These are phyloP conservation scores for Phytophthora tentaculata DNA, from an alignment of 352 stramenopile genomes.

Conservation along the genomic window DNA sequence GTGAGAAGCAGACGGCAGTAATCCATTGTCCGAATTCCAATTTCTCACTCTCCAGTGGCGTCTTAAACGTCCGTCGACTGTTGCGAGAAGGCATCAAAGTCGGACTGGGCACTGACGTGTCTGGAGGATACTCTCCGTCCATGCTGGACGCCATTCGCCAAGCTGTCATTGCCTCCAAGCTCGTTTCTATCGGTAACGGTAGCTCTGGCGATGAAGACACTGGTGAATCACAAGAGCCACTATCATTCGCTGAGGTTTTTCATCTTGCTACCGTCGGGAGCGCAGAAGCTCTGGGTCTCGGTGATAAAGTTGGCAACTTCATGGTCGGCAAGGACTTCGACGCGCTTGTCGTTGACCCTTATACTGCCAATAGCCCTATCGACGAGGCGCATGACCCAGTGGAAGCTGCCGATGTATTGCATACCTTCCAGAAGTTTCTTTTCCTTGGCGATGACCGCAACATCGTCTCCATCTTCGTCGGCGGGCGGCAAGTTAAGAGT, in stretches of 20 bases:
- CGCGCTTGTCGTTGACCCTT: slow-evolving; percentile 83
- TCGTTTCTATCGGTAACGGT: slow-evolving; percentile 71
- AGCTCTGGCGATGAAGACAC: slow-evolving; percentile 50
- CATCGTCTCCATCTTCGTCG: slow-evolving; percentile 84
- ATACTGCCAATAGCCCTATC: slow-evolving; percentile 66
- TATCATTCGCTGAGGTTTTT: slow-evolving; percentile 77
- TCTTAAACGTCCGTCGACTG: slow-evolving; percentile 81
- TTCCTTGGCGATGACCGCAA: slow-evolving; percentile 36
- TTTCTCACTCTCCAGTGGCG: slow-evolving; percentile 92
- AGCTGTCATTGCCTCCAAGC: slow-evolving; percentile 90
- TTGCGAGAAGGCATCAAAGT: slow-evolving; percentile 88
- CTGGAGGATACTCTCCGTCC: slow-evolving; percentile 93
- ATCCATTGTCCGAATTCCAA: slow-evolving; percentile 96
- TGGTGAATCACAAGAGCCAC: slow-evolving; percentile 26
- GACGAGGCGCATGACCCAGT: slow-evolving; percentile 46
- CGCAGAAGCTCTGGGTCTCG: slow-evolving; percentile 40
- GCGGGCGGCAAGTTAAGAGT: slow-evolving; percentile 63
- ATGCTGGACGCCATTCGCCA: slow-evolving; percentile 94
- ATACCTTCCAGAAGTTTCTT: slow-evolving; percentile 86
- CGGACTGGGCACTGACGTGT: slow-evolving; percentile 94
- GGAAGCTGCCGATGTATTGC: slow-evolving; percentile 58
- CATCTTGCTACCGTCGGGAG: slow-evolving; percentile 92
- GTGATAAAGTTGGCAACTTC: slow-evolving; percentile 90
- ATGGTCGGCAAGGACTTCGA: slow-evolving; percentile 91
- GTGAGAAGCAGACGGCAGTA: slow-evolving; percentile 69